Base-by-base conservation (phyloP, 805 yeast species). In the Nakazawaea holstii region DNA sequence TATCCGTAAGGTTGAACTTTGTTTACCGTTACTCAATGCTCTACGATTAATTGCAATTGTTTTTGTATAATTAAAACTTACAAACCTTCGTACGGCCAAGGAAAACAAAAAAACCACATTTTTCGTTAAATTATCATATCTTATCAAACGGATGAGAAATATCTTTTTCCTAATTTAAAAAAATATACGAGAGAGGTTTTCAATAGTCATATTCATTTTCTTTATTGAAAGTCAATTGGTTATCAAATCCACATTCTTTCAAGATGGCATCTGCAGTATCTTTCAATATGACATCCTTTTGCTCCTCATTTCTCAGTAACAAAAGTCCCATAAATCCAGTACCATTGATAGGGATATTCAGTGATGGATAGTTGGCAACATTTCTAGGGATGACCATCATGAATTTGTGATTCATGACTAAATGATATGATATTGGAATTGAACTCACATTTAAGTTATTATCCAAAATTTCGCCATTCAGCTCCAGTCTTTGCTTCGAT, bases 301-400 rank as follows among this genome's bases (percentile, higher is more conserved):
- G 66, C 41, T 79, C 80, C 46, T 77, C 74, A 57, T 82, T 73
- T 62, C 87, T 91, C 44, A 90, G 91, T 49, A 87, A 72, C 43
- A 91, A 60, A 53, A 92, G 64, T 1, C 98, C 97, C 52, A 87
- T 70, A 50, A 77, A 79, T 0, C 95, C 97, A 40, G 89, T 76
- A 0, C 96, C 74, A 60, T 92, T 92, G 55, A 90, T 74, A 49
- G 92, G 85, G 29, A 82, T 65, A 14, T 55, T 56, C 20, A 49
- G 54, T 8, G 69, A 69, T 38, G 74, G 72, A 57, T 72, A 81
- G 43, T 66, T 69, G 1, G 84, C 82, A 14, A 61, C 57, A 2
- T 84, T 69, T 58, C 97, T 77, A 14, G 99, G 98, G n/a, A 90
- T 83, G 20, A 87, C 63, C 78, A 90, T 78, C 67, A 92, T 78